Conservation (phyloP, 2,329 filamentous ascomycete genomes). For the Colletotrichum nymphaeae region DNA sequence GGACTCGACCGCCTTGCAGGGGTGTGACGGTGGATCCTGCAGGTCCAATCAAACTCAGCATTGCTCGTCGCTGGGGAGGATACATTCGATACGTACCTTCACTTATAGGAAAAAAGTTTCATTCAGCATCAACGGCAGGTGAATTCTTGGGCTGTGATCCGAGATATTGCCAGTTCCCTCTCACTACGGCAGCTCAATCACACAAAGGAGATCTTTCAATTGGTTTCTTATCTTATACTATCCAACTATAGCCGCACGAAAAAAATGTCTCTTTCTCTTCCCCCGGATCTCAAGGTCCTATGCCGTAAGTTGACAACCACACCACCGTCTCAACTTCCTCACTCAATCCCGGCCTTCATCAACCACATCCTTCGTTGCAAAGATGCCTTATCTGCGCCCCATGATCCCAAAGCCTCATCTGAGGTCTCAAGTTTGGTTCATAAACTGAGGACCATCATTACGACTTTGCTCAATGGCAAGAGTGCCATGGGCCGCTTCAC, state of each 20-base stretch:
- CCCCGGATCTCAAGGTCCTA: slow-evolving; percentile 71
- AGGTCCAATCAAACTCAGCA: slow-evolving; percentile 7
- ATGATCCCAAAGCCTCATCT: slow-evolving; percentile 67
- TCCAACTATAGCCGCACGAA: no score
- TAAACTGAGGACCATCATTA: slow-evolving; percentile 83
- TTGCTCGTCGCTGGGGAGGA: not conserved
- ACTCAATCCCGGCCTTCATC: slow-evolving; percentile 76
- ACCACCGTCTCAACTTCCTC: slow-evolving; percentile 78
- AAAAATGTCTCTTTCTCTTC: slow-evolving; percentile 53
- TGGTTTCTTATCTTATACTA: not conserved
- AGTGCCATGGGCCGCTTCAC: slow-evolving; percentile 80
- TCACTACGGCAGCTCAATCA: not conserved
- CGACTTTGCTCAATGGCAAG: slow-evolving; percentile 81
- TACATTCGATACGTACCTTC: slow-evolving; percentile 29
- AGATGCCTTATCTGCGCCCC: slow-evolving; percentile 70
- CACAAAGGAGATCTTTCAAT: not conserved
- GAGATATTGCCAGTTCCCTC: slow-evolving; percentile 4
- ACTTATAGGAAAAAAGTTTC: slow-evolving; percentile 37
- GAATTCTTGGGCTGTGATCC: slow-evolving; percentile 6
- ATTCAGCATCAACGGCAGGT: slow-evolving; percentile 27
- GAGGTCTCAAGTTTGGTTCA: slow-evolving; percentile 80
- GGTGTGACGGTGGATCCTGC: not conserved
- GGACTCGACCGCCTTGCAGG: slow-evolving; percentile 13
- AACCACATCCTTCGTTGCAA: slow-evolving; percentile 68
- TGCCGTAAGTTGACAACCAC: slow-evolving; percentile 79